Evolutionary conservation across 164 flowering plant species (phyloP).

Genomic region (Malania oleifera): DNA sequence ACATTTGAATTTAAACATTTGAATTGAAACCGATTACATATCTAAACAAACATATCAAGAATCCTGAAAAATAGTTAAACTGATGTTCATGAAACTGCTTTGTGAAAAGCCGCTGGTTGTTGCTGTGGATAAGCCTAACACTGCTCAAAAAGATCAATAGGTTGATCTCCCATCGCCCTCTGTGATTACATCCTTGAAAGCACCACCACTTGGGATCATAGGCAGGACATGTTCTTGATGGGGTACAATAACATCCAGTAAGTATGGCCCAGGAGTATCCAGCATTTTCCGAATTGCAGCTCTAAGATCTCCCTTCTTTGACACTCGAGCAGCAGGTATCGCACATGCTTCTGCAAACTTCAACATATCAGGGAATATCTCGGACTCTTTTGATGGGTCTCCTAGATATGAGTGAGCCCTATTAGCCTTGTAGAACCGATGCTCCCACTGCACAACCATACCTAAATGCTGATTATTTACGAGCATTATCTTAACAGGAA

Average conservation of each 20-base stretch:
- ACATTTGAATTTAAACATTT: no score
- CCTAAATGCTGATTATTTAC: constrained; percentile 66
- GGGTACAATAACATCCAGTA: constrained; percentile 68
- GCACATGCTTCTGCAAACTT: constrained; percentile 62
- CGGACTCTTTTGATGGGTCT: constrained; percentile 46
- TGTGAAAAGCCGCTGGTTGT: no score
- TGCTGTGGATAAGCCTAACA: no score
- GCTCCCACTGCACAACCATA: constrained; percentile 70
- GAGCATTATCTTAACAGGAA: constrained; percentile 48
- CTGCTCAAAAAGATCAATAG: constrained; percentile 22
- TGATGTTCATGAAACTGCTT: no score
- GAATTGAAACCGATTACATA: no score
- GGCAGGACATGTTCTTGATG: constrained; percentile 80
- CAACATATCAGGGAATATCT: constrained; percentile 59
- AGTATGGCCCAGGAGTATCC: constrained; percentile 67
- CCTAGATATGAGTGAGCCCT: constrained; percentile 67
- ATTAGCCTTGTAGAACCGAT: constrained; percentile 63
- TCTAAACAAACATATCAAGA: no score
- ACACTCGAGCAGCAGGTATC: constrained; percentile 60
- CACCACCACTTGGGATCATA: constrained; percentile 69
- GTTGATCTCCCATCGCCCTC: constrained; percentile 53
- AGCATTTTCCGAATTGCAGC: constrained; percentile 59
- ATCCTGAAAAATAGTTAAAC: no score
- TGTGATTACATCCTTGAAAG: constrained; percentile 58
- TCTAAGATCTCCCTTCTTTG: constrained; percentile 40